phyloP scores from a whole-genome alignment of 139 green algal genomes.

The Chlamydomonas sphaeroides region DNA sequence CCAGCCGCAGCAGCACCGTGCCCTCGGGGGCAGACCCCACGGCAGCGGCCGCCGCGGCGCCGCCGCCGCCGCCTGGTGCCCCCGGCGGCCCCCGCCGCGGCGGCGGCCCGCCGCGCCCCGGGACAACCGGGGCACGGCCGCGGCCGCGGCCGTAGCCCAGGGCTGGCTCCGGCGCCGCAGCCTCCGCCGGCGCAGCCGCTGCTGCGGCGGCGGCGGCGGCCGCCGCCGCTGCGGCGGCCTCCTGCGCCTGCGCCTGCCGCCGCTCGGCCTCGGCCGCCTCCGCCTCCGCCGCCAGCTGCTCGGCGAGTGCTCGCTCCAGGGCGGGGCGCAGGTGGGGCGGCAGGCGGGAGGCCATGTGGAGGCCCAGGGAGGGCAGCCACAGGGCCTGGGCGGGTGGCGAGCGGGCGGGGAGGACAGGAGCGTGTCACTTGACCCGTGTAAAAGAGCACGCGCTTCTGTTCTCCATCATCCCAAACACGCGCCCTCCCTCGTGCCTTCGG shows the following conservation, averaged over 20 bases:
- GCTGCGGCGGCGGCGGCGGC: background rate
- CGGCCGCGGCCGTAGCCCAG: background rate
- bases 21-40: background rate
- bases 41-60: background rate
- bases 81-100: background rate
- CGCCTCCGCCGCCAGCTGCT: conserved; percentile 22
- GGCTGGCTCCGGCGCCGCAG: background rate
- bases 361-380: conserved; percentile 20
- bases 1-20: conserved; percentile 11
- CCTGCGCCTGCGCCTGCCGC: conserved; percentile 33
- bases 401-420: too few species aligned
- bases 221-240: background rate
- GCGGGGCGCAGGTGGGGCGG: background rate
- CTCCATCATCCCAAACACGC: too few species aligned
- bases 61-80: background rate
- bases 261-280: conserved; percentile 41
- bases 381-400: too few species aligned
- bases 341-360: conserved; percentile 24
- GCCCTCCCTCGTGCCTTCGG: too few species aligned
- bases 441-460: too few species aligned
- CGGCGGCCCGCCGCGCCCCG: background rate
- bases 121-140: background rate
- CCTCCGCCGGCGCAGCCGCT: background rate
- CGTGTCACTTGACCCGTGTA: too few species aligned
- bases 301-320: background rate